A percentile compares a stretch with the other conserved stretches of the same genome.
Evolutionary conservation across 2,329 filamentous ascomycete species (phyloP).

Genomic region (Hymenoscyphus albidus): DNA sequence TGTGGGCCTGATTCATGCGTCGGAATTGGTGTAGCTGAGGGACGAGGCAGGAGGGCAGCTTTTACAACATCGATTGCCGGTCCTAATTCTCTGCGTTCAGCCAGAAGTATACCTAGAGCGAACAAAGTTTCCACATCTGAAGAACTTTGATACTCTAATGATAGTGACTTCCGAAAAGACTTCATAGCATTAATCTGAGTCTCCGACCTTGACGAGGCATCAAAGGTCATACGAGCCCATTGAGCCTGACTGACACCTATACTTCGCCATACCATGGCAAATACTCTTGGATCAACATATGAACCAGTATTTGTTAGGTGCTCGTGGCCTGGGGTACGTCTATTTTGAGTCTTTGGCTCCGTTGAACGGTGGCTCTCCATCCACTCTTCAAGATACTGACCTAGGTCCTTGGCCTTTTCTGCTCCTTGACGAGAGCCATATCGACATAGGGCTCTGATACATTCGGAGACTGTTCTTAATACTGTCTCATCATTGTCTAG

Average conservation of each 20-base stretch:
- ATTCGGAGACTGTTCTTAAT: conserved; percentile 74
- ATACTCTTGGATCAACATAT: conserved; percentile 53
- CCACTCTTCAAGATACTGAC: conserved; percentile 69
- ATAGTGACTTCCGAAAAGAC: conserved; percentile 69
- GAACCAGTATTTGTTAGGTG: conserved; percentile 20
- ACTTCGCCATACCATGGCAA: conserved; percentile 74
- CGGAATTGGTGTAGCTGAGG: conserved; percentile 40
- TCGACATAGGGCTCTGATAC: conserved; percentile 74
- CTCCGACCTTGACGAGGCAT: conserved; percentile 65
- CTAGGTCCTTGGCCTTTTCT: conserved; percentile 73
- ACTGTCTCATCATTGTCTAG: conserved; percentile 77
- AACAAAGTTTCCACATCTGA: conserved; percentile 75
- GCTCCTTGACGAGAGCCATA: conserved; percentile 73
- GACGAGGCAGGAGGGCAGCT: conserved; percentile 63
- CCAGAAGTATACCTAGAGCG: conserved; percentile 76
- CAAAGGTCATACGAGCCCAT: conserved; percentile 79
- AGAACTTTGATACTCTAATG: conserved; percentile 60
- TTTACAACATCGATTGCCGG: conserved; percentile 81
- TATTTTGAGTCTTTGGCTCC: conserved; percentile 19
- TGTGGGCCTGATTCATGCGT: conserved; percentile 29
- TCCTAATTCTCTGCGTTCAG: conserved; percentile 77
- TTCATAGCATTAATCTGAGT: conserved; percentile 75
- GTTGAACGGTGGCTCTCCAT: conserved; percentile 53
- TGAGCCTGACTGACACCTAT: conserved; percentile 83
- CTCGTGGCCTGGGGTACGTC: conserved; percentile 21